These are phyloP conservation scores for Trichophyton verrucosum DNA, from an alignment of 2,329 filamentous ascomycete genomes.

Conservation along the genomic window DNA sequence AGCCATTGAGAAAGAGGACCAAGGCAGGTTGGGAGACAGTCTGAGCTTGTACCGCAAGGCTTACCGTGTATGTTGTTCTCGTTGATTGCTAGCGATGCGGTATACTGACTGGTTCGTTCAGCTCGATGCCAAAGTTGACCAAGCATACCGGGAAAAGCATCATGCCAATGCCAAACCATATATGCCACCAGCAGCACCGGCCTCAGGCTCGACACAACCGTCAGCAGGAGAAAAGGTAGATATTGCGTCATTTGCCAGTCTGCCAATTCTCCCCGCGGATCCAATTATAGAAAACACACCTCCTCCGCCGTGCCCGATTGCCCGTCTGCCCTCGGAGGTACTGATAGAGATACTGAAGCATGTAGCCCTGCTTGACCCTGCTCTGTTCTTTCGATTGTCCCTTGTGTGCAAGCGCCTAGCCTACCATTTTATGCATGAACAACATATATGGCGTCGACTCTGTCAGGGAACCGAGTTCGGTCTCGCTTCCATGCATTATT, in stretches of 20 bases:
- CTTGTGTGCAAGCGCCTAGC: conserved; percentile 79
- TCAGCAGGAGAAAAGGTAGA: conserved; percentile 45
- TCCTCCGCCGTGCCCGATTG: conserved; percentile 66
- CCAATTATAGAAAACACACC: conserved; percentile 60
- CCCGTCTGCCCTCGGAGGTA: conserved; percentile 68
- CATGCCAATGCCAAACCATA: conserved; percentile 52
- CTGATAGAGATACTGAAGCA: conserved; percentile 65
- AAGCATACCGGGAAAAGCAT: conserved; percentile 80
- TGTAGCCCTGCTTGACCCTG: conserved; percentile 63
- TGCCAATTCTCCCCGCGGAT: conserved; percentile 55
- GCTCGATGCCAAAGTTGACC: conserved; percentile 76
- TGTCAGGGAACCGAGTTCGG: conserved; percentile 61
- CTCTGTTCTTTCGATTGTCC: conserved; percentile 60
- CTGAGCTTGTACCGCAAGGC: conserved; percentile 78
- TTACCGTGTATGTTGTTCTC: conserved; percentile 56
- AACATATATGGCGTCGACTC: conserved; percentile 72
- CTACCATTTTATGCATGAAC: conserved; percentile 71
- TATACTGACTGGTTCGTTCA: conserved; percentile 25
- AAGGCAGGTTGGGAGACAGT: conserved; percentile 80
- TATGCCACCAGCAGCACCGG: conserved; percentile 33
- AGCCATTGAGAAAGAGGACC: conserved; percentile 75
- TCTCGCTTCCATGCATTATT: conserved; percentile 71
- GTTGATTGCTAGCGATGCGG: not conserved
- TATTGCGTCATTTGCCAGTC: conserved; percentile 58
- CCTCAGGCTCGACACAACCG: not conserved